Base-by-base conservation (phyloP, 1,284 basidiomycete genomes). In the Sporisorium scitamineum region DNA sequence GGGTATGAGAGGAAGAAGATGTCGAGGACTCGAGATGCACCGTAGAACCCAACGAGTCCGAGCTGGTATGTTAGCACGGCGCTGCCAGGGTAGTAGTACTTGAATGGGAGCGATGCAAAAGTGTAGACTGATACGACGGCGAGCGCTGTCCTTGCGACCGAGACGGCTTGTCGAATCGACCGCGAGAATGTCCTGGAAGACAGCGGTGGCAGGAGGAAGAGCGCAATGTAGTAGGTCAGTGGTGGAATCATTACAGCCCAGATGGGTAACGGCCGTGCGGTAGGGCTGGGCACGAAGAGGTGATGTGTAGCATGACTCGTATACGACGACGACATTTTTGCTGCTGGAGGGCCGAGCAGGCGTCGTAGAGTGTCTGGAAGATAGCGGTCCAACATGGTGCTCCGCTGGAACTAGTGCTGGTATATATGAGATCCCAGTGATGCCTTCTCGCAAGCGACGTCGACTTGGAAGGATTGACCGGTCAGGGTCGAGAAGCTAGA, bases 21-120 rank as follows among this genome's bases (percentile, higher is more conserved):
- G 45, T 79, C 77, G 55, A 79, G 55, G 5, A 73, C 77, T 1
- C 77, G 60, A 8, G 63, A 70, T 10, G 61, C 64, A 0, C 76
- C 76, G 31, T 72, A 78, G 31, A 67, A 65, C 3, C 76, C 76
- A 5, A 78, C 61, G 2, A 78, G 64, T 0, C 76, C 76, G 44
- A 78, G 70, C 32, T 78, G 76, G 51, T 78, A 78, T n/a, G 72
- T 78, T 13, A 78, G 61, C 18, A 76, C 51, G 2, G 72, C 76
- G 29, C 64, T 72, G 6, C 69, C 73, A 10, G 76, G 76, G 26
- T 73, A 71, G 56, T 67, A 67, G 58, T 70, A 76, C 32, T 61
- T 59, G 58, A 76, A 68, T 2, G 76, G 76, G 4, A 78, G 70
- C 32, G 62, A 53, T 2, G 61, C 65, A 18, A 78, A 76, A 0